These are phyloP conservation scores for Colletotrichum navitas DNA, from an alignment of 2,329 filamentous ascomycete species.

Conservation along the genomic window DNA sequence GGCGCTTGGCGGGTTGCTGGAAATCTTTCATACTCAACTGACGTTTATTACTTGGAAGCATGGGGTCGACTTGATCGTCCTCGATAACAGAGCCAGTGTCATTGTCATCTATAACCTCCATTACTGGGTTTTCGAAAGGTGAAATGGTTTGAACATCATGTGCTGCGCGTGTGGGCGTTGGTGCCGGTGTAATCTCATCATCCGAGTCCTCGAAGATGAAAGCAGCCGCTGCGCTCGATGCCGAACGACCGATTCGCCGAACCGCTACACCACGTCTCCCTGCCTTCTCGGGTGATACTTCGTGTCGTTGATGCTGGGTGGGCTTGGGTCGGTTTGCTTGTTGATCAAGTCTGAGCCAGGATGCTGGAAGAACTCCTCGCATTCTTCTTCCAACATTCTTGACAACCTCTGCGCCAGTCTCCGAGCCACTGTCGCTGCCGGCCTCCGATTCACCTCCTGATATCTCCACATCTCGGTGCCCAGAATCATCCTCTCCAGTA, in stretches of 20 bases:
- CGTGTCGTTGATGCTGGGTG: slow-evolving; percentile 49
- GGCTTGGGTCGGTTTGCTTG: slow-evolving; percentile 47
- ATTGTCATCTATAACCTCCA: slow-evolving; percentile 47
- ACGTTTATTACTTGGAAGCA: slow-evolving; percentile 61
- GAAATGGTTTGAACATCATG: not conserved
- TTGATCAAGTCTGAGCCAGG: slow-evolving; percentile 73
- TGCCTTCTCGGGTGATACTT: slow-evolving; percentile 53
- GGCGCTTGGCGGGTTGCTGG: slow-evolving; percentile 45
- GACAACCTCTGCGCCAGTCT: slow-evolving; percentile 58
- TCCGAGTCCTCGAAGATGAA: slow-evolving; percentile 62
- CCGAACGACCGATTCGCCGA: slow-evolving; percentile 52
- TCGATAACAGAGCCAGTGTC: slow-evolving; percentile 60
- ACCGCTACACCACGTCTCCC: slow-evolving; percentile 65
- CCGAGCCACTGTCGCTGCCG: slow-evolving; percentile 49
- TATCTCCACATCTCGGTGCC: slow-evolving; percentile 16
- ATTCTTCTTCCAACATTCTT: slow-evolving; percentile 60
- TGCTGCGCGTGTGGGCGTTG: not conserved
- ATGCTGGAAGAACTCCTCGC: slow-evolving; percentile 74
- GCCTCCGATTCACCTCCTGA: slow-evolving; percentile 25
- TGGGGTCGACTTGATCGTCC: slow-evolving; percentile 65
- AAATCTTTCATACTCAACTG: slow-evolving; percentile 48
- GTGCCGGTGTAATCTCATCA: slow-evolving; percentile 48
- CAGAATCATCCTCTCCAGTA: slow-evolving; percentile 33
- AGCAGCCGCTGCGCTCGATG: slow-evolving; percentile 14
- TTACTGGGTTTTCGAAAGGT: slow-evolving; percentile 1